Evolutionary conservation across 1,284 basidiomycete species (phyloP).

Genomic region (Apiotrichum mycotoxinovorans): DNA sequence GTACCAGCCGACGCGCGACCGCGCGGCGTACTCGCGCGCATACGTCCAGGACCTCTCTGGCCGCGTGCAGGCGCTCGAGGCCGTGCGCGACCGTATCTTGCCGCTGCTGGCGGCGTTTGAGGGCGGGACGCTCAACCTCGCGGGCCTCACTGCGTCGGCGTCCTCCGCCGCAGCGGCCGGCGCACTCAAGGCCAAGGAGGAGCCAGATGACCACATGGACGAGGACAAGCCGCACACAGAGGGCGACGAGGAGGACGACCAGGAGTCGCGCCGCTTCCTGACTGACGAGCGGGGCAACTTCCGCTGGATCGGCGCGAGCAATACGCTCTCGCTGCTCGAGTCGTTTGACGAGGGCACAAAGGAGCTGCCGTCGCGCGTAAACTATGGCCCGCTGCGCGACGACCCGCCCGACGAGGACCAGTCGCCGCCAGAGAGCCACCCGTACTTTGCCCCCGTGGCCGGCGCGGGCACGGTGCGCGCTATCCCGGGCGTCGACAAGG

Average conservation of each 20-base stretch:
- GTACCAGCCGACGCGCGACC: constrained; percentile 46
- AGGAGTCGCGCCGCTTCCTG: constrained; percentile 31
- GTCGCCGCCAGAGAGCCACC: constrained; percentile 26
- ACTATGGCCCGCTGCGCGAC: constrained; percentile 13
- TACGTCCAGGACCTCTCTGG: constrained; percentile 46
- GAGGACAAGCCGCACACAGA: background rate
- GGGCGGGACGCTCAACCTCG: constrained; percentile 12
- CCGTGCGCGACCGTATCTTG: constrained; percentile 30
- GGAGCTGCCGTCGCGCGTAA: constrained; percentile 14
- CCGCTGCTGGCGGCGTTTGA: constrained; percentile 42
- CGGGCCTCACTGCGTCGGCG: background rate
- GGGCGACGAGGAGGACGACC: constrained; percentile 53
- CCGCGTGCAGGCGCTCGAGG: constrained; percentile 46
- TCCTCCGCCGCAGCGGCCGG: background rate
- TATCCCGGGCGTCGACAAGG: constrained; percentile 76
- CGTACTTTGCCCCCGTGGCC: constrained; percentile 82
- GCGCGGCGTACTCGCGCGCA: constrained; percentile 45
- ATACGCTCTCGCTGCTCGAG: constrained; percentile 83
- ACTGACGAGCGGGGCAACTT: constrained; percentile 75
- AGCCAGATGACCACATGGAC: constrained; percentile 6
- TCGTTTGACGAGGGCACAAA: constrained; percentile 57
- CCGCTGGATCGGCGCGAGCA: constrained; percentile 87
- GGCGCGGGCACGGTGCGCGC: constrained; percentile 82
- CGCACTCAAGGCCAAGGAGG: background rate
- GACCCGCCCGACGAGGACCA: background rate